Evolutionary conservation across 306 rosid genomes (phyloP).

Genomic region (Cercis canadensis): DNA sequence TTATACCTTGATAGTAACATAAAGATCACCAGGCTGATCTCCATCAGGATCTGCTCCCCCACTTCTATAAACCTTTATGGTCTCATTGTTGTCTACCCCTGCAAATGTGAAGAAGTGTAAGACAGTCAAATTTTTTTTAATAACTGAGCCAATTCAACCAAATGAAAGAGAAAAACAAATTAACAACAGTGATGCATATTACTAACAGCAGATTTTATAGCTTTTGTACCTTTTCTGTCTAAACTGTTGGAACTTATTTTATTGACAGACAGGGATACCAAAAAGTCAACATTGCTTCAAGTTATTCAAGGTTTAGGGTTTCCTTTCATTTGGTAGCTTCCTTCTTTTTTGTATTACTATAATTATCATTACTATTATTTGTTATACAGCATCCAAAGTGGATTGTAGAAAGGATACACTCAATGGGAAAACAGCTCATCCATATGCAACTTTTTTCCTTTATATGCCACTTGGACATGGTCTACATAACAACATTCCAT

Average conservation of each 20-base stretch:
- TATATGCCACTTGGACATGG: slow-evolving; percentile 17
- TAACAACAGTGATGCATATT: slow-evolving; percentile 2
- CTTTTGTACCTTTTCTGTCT: neutral
- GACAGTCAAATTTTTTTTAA: slow-evolving; percentile 26
- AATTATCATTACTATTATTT: too few relatives aligned
- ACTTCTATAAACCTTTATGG: slow-evolving; percentile 62
- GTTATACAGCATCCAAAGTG: neutral
- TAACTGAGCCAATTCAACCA: neutral
- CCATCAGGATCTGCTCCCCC: slow-evolving; percentile 97
- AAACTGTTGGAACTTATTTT: neutral
- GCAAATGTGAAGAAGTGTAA: slow-evolving; percentile 39
- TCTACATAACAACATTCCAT: slow-evolving; percentile 1
- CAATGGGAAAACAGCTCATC: slow-evolving; percentile 2
- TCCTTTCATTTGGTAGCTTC: slow-evolving; percentile 14
- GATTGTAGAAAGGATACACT: neutral
- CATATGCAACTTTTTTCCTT: slow-evolving; percentile 1
- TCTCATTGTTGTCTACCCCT: slow-evolving; percentile 80
- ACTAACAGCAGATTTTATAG: slow-evolving; percentile 29
- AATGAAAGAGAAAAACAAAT: slow-evolving; percentile 1
- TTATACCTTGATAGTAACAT: slow-evolving; percentile 68
- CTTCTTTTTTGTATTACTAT: neutral
- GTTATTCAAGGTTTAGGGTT: slow-evolving; percentile 10
- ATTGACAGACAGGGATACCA: slow-evolving; percentile 1
- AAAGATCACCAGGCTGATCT: slow-evolving; percentile 84
- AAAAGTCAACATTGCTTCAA: slow-evolving; percentile 4